Conservation (phyloP, 345 rosid species). For the Carallia brachiata region DNA sequence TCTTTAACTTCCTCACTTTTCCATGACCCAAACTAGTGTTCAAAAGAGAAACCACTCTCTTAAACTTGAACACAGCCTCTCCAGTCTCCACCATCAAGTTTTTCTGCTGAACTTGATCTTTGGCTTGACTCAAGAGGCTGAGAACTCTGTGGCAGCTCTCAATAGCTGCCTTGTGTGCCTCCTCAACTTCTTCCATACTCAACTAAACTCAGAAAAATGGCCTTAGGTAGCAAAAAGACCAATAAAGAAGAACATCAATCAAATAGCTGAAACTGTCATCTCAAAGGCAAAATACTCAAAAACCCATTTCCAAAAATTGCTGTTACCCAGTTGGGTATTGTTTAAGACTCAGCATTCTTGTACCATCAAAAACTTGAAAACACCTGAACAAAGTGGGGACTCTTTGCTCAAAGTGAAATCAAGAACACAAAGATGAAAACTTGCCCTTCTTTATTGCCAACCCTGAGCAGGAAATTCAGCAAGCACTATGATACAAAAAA, state of each 20-base stretch:
- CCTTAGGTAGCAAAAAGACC: conserved; percentile 13
- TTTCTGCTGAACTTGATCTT: conserved; percentile 34
- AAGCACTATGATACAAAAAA: neutral
- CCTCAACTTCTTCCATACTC: conserved; percentile 34
- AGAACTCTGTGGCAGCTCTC: conserved; percentile 41
- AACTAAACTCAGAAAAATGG: conserved; percentile 15
- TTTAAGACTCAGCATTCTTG: conserved; percentile 9
- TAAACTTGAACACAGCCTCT: conserved; percentile 53
- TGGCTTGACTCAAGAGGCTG: conserved; percentile 40
- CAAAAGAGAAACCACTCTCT: conserved; percentile 60
- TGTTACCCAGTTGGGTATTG: conserved; percentile 6
- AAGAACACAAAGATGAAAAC: conserved; percentile 10
- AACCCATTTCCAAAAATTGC: conserved; percentile 17
- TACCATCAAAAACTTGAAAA: conserved; percentile 1
- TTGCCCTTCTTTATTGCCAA: conserved; percentile 4
- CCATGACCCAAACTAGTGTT: conserved; percentile 44
- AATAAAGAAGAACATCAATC: conserved; percentile 2
- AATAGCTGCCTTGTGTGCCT: conserved; percentile 24
- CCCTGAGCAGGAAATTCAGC: conserved; percentile 1
- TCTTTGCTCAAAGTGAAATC: conserved; percentile 7
- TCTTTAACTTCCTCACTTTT: conserved; percentile 46
- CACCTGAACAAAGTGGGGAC: conserved; percentile 4
- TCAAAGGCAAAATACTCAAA: neutral
- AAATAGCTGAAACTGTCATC: neutral
- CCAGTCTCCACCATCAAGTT: conserved; percentile 45